phyloP scores from a whole-genome alignment of 1,139 yeast species.

The Zygoascus hellenicus region DNA sequence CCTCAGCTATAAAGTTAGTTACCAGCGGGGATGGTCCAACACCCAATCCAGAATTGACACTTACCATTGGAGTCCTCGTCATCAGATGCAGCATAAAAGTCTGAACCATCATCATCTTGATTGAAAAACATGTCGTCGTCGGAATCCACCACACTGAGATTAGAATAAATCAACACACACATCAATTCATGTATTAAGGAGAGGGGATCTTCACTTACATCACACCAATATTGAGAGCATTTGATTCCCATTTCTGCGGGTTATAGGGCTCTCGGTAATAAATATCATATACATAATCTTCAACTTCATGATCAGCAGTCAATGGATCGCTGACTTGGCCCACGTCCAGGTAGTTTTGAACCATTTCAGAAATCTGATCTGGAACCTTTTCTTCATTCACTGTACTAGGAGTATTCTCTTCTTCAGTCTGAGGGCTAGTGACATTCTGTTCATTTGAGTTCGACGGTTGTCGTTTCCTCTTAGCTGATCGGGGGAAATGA shows the following conservation, averaged over 20 bases:
- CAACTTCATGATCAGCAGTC: constrained; percentile 34
- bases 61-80: constrained; percentile 72
- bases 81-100: constrained; percentile 41
- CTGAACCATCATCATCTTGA: constrained; percentile 40
- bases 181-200: not conserved
- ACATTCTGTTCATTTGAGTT: constrained; percentile 37
- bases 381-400: constrained; percentile 13
- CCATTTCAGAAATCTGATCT: constrained; percentile 18
- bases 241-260: constrained; percentile 12
- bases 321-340: constrained; percentile 3
- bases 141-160: constrained; percentile 42
- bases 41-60: constrained; percentile 8
- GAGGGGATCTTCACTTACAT: constrained; percentile 30
- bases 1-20: constrained; percentile 49
- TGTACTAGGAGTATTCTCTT: not conserved
- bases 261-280: constrained; percentile 52
- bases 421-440: constrained; percentile 26
- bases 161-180: constrained; percentile 7
- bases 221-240: constrained; percentile 28
- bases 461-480: constrained; percentile 8
- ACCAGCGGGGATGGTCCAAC: not conserved
- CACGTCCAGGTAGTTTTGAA: constrained; percentile 14
- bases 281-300: constrained; percentile 86
- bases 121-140: constrained; percentile 47
- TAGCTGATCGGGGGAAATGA: constrained; percentile 16